Conservation (phyloP, 2,329 filamentous ascomycete species). For the Capronia epimyces region DNA sequence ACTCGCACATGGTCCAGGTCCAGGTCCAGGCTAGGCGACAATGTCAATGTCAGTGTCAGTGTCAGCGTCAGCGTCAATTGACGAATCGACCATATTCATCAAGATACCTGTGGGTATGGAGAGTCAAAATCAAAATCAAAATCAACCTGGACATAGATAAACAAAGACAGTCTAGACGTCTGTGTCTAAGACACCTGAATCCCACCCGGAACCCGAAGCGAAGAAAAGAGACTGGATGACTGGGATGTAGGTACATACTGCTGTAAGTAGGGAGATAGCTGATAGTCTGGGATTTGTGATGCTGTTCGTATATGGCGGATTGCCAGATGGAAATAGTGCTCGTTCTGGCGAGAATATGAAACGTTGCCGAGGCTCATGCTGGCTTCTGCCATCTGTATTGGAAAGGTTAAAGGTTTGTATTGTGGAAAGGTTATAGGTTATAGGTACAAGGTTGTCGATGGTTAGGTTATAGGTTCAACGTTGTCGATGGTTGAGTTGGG, state of each 20-base stretch:
- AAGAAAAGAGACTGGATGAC: too few species aligned
- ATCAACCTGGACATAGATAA: neutral
- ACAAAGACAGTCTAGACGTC: too few species aligned
- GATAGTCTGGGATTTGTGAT: slow-evolving; percentile 39
- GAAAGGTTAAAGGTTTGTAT: slow-evolving; percentile 17
- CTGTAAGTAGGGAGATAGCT: slow-evolving; percentile 43
- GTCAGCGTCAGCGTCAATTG: too few species aligned
- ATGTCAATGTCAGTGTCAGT: too few species aligned
- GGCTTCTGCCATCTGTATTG: slow-evolving; percentile 45
- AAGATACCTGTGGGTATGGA: slow-evolving; percentile 18
- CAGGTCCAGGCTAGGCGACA: too few species aligned
- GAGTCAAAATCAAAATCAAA: neutral
- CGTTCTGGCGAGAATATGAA: slow-evolving; percentile 41
- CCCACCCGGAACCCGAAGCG: too few species aligned
- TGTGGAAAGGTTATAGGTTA: slow-evolving; percentile 9
- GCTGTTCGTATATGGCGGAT: slow-evolving; percentile 44
- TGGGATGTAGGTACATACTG: slow-evolving; percentile 38
- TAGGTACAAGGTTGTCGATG: too few species aligned
- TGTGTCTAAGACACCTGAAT: too few species aligned
- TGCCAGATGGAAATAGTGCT: slow-evolving; percentile 44
- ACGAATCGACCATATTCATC: slow-evolving; percentile 26
- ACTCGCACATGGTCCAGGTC: too few species aligned
- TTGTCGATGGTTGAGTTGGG: neutral
- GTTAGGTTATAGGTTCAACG: too few species aligned
- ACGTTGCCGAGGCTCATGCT: slow-evolving; percentile 51